Conservation (phyloP, 768 basidiomycete species). For the Suillus luteus region DNA sequence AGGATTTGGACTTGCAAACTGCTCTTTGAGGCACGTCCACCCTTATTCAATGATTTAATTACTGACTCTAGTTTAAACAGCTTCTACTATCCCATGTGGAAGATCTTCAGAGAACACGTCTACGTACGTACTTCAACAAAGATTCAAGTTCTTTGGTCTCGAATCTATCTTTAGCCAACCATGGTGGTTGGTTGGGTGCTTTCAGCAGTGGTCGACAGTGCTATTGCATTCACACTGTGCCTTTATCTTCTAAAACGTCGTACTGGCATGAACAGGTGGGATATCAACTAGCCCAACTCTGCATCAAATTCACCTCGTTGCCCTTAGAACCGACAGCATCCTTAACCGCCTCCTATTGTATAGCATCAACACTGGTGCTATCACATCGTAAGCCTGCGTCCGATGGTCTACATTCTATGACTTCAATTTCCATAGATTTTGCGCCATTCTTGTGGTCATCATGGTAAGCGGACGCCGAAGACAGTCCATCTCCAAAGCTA, state of each 20-base stretch:
- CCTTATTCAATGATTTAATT: too few relatives aligned
- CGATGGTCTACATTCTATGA: not conserved
- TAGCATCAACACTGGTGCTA: conserved; percentile 19
- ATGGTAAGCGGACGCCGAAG: conserved; percentile 4
- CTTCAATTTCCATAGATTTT: conserved; percentile 9
- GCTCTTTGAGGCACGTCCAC: conserved; percentile 7
- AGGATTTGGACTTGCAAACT: conserved; percentile 17
- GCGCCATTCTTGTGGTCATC: conserved; percentile 16
- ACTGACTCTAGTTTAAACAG: conserved; percentile 7
- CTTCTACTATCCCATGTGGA: conserved; percentile 11
- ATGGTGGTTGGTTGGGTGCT: conserved; percentile 18
- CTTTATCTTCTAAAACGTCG: conserved; percentile 16
- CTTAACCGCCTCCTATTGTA: conserved; percentile 23
- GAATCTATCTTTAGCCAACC: conserved; percentile 11
- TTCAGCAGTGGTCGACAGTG: not conserved
- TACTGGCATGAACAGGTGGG: conserved; percentile 15
- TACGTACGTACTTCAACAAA: conserved; percentile 9
- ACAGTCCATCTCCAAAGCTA: not conserved
- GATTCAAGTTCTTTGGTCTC: not conserved
- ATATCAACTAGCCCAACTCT: not conserved
- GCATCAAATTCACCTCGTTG: not conserved
- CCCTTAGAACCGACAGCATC: conserved; percentile 18
- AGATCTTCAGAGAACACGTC: conserved; percentile 7
- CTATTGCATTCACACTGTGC: not conserved
- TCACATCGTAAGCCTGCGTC: conserved; percentile 18